phyloP scores from a whole-genome alignment of 1,139 yeast genomes.

The Taphrina betulina region DNA sequence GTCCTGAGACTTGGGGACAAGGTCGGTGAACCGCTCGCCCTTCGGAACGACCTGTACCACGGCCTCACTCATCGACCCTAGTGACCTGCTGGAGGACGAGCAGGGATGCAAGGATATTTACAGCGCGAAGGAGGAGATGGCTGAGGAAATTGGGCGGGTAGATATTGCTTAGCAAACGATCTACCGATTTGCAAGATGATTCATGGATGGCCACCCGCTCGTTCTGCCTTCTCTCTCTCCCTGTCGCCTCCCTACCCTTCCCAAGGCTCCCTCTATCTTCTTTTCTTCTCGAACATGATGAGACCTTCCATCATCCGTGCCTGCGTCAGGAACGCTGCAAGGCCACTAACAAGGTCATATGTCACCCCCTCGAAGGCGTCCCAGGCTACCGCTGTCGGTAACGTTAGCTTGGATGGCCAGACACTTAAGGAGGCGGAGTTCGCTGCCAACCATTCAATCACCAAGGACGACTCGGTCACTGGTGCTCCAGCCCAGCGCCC shows the following conservation, averaged over 20 bases:
- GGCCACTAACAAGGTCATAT: slow-evolving; percentile 2
- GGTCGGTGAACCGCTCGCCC: slow-evolving; percentile 22
- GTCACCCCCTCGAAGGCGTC: slow-evolving; percentile 17
- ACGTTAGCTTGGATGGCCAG: slow-evolving; percentile 15
- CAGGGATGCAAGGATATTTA: too few relatives aligned
- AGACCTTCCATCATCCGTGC: slow-evolving; percentile 4
- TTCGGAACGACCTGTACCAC: slow-evolving; percentile 20
- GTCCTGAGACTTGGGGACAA: slow-evolving; percentile 7
- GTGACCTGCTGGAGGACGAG: too few relatives aligned
- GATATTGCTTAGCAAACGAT: too few relatives aligned
- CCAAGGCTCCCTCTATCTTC: too few relatives aligned
- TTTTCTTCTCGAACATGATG: too few relatives aligned
- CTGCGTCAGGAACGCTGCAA: slow-evolving; percentile 1
- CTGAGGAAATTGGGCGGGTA: too few relatives aligned
- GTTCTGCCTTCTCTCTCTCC: too few relatives aligned
- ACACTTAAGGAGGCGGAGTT: slow-evolving; percentile 26
- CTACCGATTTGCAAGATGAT: too few relatives aligned
- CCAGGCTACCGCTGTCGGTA: slow-evolving; percentile 15
- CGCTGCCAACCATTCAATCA: slow-evolving; percentile 21
- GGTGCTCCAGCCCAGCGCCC: slow-evolving; percentile 56
- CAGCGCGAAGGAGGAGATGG: too few relatives aligned
- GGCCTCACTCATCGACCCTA: background rate
- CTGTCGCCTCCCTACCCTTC: too few relatives aligned
- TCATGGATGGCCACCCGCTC: too few relatives aligned
- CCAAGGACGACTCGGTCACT: slow-evolving; percentile 15